Base-by-base conservation (phyloP, 345 rosid genomes). In the Lagerstroemia speciosa region DNA sequence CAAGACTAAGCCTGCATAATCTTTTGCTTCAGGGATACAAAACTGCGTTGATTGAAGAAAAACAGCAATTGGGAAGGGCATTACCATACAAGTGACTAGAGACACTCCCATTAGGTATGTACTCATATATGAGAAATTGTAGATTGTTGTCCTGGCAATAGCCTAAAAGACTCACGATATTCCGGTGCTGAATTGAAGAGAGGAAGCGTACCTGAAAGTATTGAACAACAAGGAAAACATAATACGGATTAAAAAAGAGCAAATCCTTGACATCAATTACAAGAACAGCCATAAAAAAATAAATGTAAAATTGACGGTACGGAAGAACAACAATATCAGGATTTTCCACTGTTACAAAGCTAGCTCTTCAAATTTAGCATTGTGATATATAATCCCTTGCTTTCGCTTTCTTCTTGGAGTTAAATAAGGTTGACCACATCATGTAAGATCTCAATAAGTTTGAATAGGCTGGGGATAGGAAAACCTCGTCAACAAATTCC, bases 21-120 rank as follows among this genome's bases (percentile, higher is more conserved):
- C 24, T 36, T 27, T 53, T 45, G 3, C 26, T 48, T 38, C 24
- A n/a, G 57, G 11, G 20, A 55, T 24, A 36, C 29, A 38, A 33
- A 30, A 36, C 27, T 72, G 32, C 38, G n/a, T 48, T 73, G 62
- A 70, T n/a, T 46, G 67, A 76, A 63, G 71, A 46, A 34, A 71
- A 32, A 19, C 40, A 37, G 75, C 43, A 31, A 62, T 63, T 62
- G 84, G 88, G 81, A 77, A 81, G 74, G 27, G 74, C 36, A 69
- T 29, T 91, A 94, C 99, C 96, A 71, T 88, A 89, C 89, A 91
- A 83, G 83, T 94, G 96, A 82, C 88, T 81, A 78, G 98, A 93
- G 82, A 93, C 93, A 60, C 98, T 93, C 66, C 98, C 98, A 77
- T 86, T 89, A 57, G 97, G 97, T 82, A 91, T 72, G 72, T 93